Evolutionary conservation across 106 monocot genomes (phyloP).

Genomic region (Platanthera zijinensis): DNA sequence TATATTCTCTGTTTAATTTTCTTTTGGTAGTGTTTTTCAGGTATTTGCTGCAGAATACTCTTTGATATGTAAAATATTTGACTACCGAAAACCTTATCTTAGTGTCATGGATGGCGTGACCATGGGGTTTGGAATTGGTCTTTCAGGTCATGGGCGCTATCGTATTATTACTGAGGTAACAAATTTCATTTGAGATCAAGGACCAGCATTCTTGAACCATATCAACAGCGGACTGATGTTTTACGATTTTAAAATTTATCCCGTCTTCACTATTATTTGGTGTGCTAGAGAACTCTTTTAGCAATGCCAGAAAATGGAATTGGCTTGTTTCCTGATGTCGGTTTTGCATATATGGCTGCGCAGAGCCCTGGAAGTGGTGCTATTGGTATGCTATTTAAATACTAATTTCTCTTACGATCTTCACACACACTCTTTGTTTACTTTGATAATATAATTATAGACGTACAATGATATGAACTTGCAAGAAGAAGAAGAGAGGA

Average conservation of each 20-base stretch:
- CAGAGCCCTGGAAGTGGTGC: constrained; percentile 78
- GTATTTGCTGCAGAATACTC: constrained; percentile 94
- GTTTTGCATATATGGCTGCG: constrained; percentile 90
- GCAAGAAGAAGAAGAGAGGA: no score
- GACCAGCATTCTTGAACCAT: background rate
- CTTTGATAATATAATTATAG: no score
- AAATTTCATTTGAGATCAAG: background rate
- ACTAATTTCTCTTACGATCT: background rate
- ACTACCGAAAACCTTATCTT: constrained; percentile 78
- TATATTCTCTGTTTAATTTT: background rate
- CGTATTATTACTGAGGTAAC: constrained; percentile 92
- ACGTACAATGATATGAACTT: no score
- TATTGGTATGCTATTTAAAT: constrained; percentile 45
- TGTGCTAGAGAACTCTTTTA: constrained; percentile 70
- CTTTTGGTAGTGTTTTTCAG: constrained; percentile 33
- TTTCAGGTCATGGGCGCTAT: constrained; percentile 93
- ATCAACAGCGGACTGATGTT: background rate
- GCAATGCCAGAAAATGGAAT: constrained; percentile 99
- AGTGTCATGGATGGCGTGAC: constrained; percentile 98
- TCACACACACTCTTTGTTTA: background rate
- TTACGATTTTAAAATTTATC: background rate
- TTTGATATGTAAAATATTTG: constrained; percentile 85
- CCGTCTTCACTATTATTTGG: background rate
- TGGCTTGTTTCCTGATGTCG: constrained; percentile 98
- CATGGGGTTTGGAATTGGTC: constrained; percentile 98